Base-by-base conservation (phyloP, 805 yeast genomes). In the Candida maltosa region DNA sequence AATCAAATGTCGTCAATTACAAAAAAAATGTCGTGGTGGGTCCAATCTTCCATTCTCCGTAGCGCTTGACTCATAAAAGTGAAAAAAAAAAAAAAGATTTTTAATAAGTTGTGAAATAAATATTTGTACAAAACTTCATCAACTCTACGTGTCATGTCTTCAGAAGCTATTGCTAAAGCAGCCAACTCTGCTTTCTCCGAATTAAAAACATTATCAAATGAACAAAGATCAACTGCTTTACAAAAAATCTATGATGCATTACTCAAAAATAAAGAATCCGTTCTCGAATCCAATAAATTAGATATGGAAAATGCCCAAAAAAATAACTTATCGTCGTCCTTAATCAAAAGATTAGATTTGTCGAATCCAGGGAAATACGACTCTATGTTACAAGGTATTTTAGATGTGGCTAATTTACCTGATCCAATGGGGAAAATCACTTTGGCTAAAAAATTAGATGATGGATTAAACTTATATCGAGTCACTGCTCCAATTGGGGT, bases 401-500 rank as follows among this genome's bases (percentile, higher is more conserved):
- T 83, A 31, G 98, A 93, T 48, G 98, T 93, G 14, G 93, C 96
- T 2, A 74, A 74, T 3, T 70, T 93, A 35, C 85, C 81, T 20
- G 97, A 93, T 56, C 98, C 98, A 12, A 82, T 91, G 26, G 96
- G 96, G n/a, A 83, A 83, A 55, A 62, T 84, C 42, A 83, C 93
- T 2, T 67, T 93, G 48, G 88, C 94, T 24, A 79, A 82, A 28
- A 78, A 87, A 57, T 68, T 93, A 21, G 99, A 93, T 56, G 95
- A 87, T 35, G 94, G 87, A n/a, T 74, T 93, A 44, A 83, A 79
- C 33, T 65, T 93, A 41, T 83, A 79, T 59, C 70, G 96, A 53
- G 73, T 91, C 9, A 83, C 96, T 4, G 85, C 96, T 18, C 98
- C 99, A 10, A 88, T 93, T 4, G 99, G 99, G 14, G 97, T 87